Evolutionary conservation across 2,329 filamentous ascomycete genomes (phyloP), one percentile per base, ranked within the genome.

Genomic region (Fusarium brevicatenulatum): DNA sequence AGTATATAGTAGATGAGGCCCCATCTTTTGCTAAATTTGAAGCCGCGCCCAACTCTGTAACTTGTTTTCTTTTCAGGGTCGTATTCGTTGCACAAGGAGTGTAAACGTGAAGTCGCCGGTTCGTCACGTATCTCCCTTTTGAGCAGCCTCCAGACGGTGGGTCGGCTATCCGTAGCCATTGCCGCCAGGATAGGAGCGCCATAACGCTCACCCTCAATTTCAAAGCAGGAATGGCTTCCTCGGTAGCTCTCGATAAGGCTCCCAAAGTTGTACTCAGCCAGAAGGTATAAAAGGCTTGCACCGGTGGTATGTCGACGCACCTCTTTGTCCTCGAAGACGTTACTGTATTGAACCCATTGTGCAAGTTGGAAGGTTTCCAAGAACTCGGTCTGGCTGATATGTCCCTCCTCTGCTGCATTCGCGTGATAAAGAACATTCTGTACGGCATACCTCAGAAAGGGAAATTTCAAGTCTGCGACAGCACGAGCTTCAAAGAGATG

Each of bases 361-460:
- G 7, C 2, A 4, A 59, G 49, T 1, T 7, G 42, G 19, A 76
- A 75, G 0, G 2, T 4, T 9, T n/a, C 19, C 0, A 74, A 1
- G 39, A 77, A 71, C 0, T 5, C 18, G 0, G 10, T n/a, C n/a
- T 74, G 71, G 0, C 12, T 3, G 15, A 69, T 19, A 1, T 23
- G 1, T 0, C 28, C 21, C 0, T 28, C 42, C 0, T 67, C 57
- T n/a, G 74, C 72, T 7, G 23, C 54, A 34, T 76, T 39, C 0
- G 75, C 67, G 9, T 77, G 74, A 13, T 70, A 58, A 1, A 76
- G 42, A 21, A 67, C 16, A 54, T 72, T 53, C 1, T 25, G 44
- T 0, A 52, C 55, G 7, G 75, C 69, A 21, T 76, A 75, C 18
- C 44, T 47, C 0, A 73, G 32, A 25, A 76, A 75, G 2, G 72